Conservation (phyloP, 2,329 filamentous ascomycete species). For the Pleurostoma richardsiae region DNA sequence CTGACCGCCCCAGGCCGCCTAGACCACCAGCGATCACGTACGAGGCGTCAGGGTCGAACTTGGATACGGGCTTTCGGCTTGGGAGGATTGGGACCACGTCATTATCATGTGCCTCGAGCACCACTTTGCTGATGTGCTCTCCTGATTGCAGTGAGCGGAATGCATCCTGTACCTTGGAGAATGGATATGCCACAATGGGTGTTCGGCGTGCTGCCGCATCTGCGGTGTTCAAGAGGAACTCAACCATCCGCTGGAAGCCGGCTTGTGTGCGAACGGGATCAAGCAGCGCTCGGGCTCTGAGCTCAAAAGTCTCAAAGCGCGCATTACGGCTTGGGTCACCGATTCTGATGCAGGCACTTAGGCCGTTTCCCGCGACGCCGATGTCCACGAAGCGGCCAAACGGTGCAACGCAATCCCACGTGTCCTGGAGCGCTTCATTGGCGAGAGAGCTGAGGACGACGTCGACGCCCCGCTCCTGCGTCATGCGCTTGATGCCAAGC, state of each 20-base stretch:
- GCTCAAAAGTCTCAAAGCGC: slow-evolving; percentile 4
- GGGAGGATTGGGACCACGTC: slow-evolving; percentile 12
- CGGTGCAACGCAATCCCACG: slow-evolving; percentile 23
- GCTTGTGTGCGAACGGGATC: slow-evolving; percentile 4
- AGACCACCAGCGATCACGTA: slow-evolving; percentile 20
- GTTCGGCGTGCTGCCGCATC: neutral
- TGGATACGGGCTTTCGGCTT: slow-evolving; percentile 4
- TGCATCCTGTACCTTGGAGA: slow-evolving; percentile 8
- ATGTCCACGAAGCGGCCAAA: slow-evolving; percentile 9
- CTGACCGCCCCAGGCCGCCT: slow-evolving; percentile 16
- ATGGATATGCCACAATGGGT: neutral
- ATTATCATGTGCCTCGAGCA: slow-evolving; percentile 10
- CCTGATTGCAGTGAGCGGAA: slow-evolving; percentile 14
- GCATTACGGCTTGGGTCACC: neutral
- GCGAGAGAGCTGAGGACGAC: slow-evolving; percentile 14
- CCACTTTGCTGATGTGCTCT: slow-evolving; percentile 10
- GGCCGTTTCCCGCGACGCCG: neutral
- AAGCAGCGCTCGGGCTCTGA: neutral
- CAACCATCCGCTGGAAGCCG: slow-evolving; percentile 2
- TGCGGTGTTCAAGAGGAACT: slow-evolving; percentile 1
- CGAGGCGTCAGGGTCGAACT: slow-evolving; percentile 8
- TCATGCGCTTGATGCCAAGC: slow-evolving; percentile 9
- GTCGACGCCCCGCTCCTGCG: slow-evolving; percentile 8
- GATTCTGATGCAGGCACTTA: neutral
- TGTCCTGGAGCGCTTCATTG: slow-evolving; percentile 14